Evolutionary conservation across 495 filamentous ascomycete species (phyloP), one percentile per base, ranked within the genome.

Genomic region (Penicillium cataractarum): DNA sequence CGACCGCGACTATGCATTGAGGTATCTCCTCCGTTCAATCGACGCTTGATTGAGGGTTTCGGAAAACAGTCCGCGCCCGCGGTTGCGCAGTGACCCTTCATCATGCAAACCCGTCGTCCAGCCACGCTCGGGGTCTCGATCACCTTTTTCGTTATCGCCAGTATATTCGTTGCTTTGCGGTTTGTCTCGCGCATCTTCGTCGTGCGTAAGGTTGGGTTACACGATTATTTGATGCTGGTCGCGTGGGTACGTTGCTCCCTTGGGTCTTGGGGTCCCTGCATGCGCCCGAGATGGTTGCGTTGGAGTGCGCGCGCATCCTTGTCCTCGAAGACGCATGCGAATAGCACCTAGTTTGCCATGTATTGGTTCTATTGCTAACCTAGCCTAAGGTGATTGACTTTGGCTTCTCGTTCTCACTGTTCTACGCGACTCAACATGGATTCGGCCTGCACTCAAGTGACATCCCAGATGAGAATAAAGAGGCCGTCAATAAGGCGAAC

Each of bases 171-270:
- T 57, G 80, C 80, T 27, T 81, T 90, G 3, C 84, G 92, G 24
- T 80, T 96, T 57, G 66, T 91, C 31, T 92, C 90, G 39, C 84
- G 92, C 26, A 80, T 86, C 49, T 86, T 84, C 32, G 87, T 98
- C 37, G 87, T 96, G 50, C 85, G 84, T 63, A 85, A 78, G 58
- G 74, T 93, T 15, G 83, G 81, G 31, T 80, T 81, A 71, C 92
- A 97, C 72, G 94, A 98, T 76, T 92, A 91, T 77, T 83, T 91
- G 66, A 96, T 98, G 63, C 70, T 92, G 24, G 44, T 92, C 60
- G 92, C 93, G 64, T 97, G 91, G 93, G 82, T 92, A 79, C 65
- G 79, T 27, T 39, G 35, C 13, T 29, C 57, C 27, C 55, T 39
- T 19, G 37, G 37, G 49, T 58, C 19, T 59, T 39, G 24, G 37